phyloP scores from a whole-genome alignment of 1,284 basidiomycete genomes.

The Bjerkandera adusta region DNA sequence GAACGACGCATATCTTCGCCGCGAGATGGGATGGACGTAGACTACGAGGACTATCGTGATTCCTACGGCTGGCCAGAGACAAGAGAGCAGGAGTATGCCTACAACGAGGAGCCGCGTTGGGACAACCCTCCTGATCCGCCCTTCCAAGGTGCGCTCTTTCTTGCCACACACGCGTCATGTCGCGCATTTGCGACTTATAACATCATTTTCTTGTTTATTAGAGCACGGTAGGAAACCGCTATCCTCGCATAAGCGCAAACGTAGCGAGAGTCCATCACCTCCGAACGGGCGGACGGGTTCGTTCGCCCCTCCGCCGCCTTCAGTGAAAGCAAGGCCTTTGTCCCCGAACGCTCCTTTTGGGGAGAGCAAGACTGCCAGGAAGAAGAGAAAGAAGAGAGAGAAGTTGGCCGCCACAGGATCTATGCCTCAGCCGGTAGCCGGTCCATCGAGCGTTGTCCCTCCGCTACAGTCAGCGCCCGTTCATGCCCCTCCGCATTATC shows the following conservation, averaged over 20 bases:
- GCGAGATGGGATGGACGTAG: conserved; percentile 11
- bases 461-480: neutral
- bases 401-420: conserved; percentile 6
- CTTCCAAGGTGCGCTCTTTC: too few species aligned
- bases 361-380: conserved; percentile 18
- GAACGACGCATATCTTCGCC: conserved; percentile 17
- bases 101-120: too few species aligned
- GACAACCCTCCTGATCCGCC: too few species aligned
- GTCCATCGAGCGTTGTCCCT: conserved; percentile 2
- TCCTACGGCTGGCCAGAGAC: neutral
- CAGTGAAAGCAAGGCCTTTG: neutral
- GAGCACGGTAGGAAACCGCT: neutral
- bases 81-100: too few species aligned
- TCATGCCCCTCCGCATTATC: conserved; percentile 2
- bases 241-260: conserved; percentile 20
- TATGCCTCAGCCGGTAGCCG: neutral
- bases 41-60: conserved; percentile 6
- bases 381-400: conserved; percentile 22
- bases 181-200: too few species aligned
- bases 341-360: conserved; percentile 4
- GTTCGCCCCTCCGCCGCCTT: neutral
- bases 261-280: conserved; percentile 14
- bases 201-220: too few species aligned
- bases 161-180: neutral
- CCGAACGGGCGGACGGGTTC: neutral